Conservation (phyloP, 495 filamentous ascomycete species). For the Penicillium pancosmium region DNA sequence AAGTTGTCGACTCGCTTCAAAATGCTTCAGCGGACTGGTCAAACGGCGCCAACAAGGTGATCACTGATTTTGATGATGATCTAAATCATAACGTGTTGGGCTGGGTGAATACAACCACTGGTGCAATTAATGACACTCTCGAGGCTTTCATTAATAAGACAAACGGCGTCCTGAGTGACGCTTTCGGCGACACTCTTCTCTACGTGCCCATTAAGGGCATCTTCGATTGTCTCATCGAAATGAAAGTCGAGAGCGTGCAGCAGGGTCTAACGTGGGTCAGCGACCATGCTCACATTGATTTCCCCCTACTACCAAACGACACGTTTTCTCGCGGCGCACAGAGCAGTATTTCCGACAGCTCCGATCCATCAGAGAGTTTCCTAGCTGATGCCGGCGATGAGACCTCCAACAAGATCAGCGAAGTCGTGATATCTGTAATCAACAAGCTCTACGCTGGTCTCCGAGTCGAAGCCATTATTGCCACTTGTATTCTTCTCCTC, state of each 20-base stretch:
- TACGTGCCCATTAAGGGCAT: slow-evolving; percentile 71
- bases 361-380: slow-evolving; percentile 62
- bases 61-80: slow-evolving; percentile 64
- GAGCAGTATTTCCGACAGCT: slow-evolving; percentile 54
- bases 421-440: slow-evolving; percentile 68
- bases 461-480: slow-evolving; percentile 74
- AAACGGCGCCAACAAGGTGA: slow-evolving; percentile 70
- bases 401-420: slow-evolving; percentile 79
- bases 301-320: slow-evolving; percentile 77
- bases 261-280: slow-evolving; percentile 87
- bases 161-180: slow-evolving; percentile 65
- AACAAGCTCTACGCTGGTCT: slow-evolving; percentile 65
- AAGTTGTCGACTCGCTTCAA: slow-evolving; percentile 72
- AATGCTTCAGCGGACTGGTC: slow-evolving; percentile 80
- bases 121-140: slow-evolving; percentile 81
- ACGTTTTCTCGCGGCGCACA: slow-evolving; percentile 82
- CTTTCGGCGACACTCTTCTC: slow-evolving; percentile 81
- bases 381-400: slow-evolving; percentile 68
- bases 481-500: slow-evolving; percentile 65
- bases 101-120: slow-evolving; percentile 83
- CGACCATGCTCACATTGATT: slow-evolving; percentile 79
- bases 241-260: slow-evolving; percentile 76
- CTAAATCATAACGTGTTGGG: slow-evolving; percentile 86
- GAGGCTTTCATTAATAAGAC: slow-evolving; percentile 78
- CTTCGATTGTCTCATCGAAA: slow-evolving; percentile 72